Evolutionary conservation across 139 green algal genomes (phyloP).

Genomic region (Tetratostichococcus sp.): DNA sequence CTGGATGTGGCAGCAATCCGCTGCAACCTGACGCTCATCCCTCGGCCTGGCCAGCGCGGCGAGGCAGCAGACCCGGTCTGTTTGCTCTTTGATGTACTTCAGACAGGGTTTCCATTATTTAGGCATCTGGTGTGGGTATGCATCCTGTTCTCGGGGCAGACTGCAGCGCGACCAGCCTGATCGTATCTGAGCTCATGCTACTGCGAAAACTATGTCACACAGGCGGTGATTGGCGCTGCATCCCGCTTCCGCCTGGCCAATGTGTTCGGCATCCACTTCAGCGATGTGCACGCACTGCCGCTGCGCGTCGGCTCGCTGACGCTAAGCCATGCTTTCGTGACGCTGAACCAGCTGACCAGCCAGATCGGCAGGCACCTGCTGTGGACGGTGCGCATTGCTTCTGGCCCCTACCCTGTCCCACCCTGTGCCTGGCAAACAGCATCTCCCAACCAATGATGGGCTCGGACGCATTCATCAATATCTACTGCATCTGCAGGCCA

Average conservation of each 20-base stretch:
- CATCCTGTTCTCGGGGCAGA: too few relatives aligned
- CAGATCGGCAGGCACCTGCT: constrained; percentile 31
- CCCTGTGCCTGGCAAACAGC: too few relatives aligned
- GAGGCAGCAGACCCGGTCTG: neutral
- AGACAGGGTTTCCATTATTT: neutral
- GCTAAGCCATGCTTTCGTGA: constrained; percentile 35
- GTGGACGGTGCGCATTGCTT: constrained; percentile 16
- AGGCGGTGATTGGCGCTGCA: neutral
- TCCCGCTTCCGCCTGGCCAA: constrained; percentile 28
- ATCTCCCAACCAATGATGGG: too few relatives aligned
- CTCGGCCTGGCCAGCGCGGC: constrained; percentile 15
- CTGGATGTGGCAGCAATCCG: constrained; percentile 34
- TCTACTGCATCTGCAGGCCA: constrained; percentile 11
- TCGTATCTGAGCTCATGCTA: neutral
- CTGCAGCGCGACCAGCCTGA: too few relatives aligned
- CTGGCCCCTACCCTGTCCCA: too few relatives aligned
- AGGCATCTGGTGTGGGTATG: too few relatives aligned
- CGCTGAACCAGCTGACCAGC: constrained; percentile 15
- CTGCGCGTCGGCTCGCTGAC: constrained; percentile 38
- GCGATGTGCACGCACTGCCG: constrained; percentile 43
- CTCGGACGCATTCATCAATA: neutral
- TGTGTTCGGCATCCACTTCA: constrained; percentile 35
- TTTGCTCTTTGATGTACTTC: neutral
- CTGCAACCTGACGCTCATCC: constrained; percentile 47
- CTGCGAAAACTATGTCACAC: neutral